These are phyloP conservation scores for Penstemon newberryi DNA, from an alignment of 257 asterid genomes.

Conservation along the genomic window DNA sequence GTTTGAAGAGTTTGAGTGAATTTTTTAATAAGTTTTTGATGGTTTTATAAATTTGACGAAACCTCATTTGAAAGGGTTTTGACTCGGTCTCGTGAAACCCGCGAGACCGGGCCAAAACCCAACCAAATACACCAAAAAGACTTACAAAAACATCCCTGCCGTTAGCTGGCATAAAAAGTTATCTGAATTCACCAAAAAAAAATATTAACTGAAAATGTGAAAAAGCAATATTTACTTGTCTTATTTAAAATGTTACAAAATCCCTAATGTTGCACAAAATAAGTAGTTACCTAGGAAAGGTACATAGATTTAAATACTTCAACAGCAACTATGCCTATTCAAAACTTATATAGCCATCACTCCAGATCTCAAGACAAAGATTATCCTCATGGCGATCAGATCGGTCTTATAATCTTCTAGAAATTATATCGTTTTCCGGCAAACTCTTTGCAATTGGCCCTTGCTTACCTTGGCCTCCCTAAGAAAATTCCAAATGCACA, in stretches of 20 bases:
- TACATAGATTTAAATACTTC: not conserved
- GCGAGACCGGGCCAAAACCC: no score
- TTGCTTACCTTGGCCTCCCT: conserved; percentile 46
- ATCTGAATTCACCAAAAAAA: no score
- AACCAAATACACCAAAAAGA: no score
- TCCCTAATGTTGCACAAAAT: conserved; percentile 16
- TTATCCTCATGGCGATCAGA: not conserved
- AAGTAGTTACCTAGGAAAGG: not conserved
- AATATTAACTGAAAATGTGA: no score
- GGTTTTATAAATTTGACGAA: no score
- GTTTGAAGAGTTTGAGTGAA: no score
- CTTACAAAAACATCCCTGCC: no score
- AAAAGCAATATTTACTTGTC: not conserved
- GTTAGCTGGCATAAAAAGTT: no score
- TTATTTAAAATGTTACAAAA: conserved; percentile 1
- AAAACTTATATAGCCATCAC: not conserved
- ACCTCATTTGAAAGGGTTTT: no score
- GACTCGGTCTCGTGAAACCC: no score
- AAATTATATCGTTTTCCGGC: conserved; percentile 24
- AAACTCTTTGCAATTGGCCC: conserved; percentile 36
- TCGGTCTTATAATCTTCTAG: conserved; percentile 16
- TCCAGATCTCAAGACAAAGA: not conserved
- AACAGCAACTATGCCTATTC: not conserved
- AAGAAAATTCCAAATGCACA: conserved; percentile 12
- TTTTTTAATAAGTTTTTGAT: no score